Evolutionary conservation across 108 stramenopile species (phyloP).

Genomic region (Epithemia pelagica): DNA sequence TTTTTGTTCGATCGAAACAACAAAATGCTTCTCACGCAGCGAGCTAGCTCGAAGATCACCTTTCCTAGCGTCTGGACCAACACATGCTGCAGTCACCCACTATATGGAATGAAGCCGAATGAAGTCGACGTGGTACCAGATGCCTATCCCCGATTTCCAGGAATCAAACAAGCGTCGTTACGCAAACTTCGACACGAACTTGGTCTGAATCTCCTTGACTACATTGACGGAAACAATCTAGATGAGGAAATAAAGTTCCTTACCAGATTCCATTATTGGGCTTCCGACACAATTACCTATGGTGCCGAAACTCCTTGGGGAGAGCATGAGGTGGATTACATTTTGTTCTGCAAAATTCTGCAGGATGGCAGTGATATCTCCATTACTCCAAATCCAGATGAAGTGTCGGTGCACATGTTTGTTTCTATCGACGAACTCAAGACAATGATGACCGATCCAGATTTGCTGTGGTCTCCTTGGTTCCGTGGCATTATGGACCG

Average conservation of each 20-base stretch:
- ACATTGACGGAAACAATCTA: slow-evolving; percentile 61
- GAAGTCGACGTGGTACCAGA: slow-evolving; percentile 72
- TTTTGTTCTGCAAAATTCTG: slow-evolving; percentile 74
- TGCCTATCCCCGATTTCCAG: slow-evolving; percentile 39
- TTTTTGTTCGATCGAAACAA: slow-evolving; percentile 91
- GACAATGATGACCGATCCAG: slow-evolving; percentile 60
- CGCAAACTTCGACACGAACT: slow-evolving; percentile 96
- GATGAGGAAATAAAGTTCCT: slow-evolving; percentile 87
- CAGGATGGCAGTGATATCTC: slow-evolving; percentile 46
- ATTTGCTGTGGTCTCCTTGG: slow-evolving; percentile 85
- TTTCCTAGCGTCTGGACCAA: slow-evolving; percentile 99
- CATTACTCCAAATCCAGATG: slow-evolving; percentile 83
- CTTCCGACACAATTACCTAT: slow-evolving; percentile 86
- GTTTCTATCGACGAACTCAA: slow-evolving; percentile 59
- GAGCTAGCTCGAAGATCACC: slow-evolving; percentile 93
- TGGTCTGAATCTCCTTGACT: slow-evolving; percentile 25
- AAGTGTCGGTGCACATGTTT: slow-evolving; percentile 79
- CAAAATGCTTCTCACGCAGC: slow-evolving; percentile 88
- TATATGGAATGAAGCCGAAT: slow-evolving; percentile 78
- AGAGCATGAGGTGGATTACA: slow-evolving; percentile 99
- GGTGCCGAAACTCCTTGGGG: slow-evolving; percentile 90
- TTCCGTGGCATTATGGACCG: slow-evolving; percentile 79
- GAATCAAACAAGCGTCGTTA: slow-evolving; percentile 94
- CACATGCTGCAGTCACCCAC: slow-evolving; percentile 97
- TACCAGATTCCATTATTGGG: slow-evolving; percentile 97